These are phyloP conservation scores for Trichoderma cornu-damae DNA, from an alignment of 2,329 filamentous ascomycete genomes.

Conservation along the genomic window DNA sequence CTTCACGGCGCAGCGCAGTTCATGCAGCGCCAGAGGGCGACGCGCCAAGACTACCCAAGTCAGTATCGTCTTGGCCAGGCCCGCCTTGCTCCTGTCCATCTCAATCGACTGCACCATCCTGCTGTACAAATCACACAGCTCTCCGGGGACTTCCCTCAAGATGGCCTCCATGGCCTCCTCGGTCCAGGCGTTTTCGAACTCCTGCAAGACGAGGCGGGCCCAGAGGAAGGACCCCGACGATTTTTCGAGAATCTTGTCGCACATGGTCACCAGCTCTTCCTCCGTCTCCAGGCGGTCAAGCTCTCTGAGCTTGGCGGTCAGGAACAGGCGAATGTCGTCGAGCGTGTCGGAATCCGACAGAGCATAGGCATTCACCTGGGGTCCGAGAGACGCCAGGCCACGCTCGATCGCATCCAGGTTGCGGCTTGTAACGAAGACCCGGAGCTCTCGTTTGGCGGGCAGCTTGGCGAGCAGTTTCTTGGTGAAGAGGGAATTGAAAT, in stretches of 20 bases:
- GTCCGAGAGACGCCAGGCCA: not conserved
- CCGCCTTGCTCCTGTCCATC: not conserved
- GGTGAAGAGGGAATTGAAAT: not conserved
- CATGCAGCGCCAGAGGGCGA: not conserved
- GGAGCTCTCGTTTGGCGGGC: not conserved
- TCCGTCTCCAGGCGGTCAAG: not conserved
- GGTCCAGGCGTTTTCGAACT: slow-evolving; percentile 2
- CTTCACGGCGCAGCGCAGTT: slow-evolving; percentile 4
- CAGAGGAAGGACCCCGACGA: slow-evolving; percentile 13
- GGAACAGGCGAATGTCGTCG: not conserved
- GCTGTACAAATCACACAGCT: not conserved
- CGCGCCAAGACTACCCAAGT: slow-evolving; percentile 6
- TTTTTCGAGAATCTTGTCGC: slow-evolving; percentile 3
- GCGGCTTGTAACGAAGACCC: slow-evolving; percentile 8
- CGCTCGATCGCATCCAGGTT: not conserved
- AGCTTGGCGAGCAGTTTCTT: not conserved
- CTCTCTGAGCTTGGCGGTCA: not conserved
- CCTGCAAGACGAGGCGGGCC: slow-evolving; percentile 13
- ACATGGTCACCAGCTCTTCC: not conserved
- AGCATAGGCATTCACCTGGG: not conserved
- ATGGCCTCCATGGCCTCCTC: slow-evolving; percentile 8
- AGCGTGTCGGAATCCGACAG: not conserved
- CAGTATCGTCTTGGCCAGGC: slow-evolving; percentile 1
- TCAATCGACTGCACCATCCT: slow-evolving; percentile 1
- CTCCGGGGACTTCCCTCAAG: not conserved